Base-by-base conservation (phyloP, 208 protist species). In the Leishmania braziliensis region DNA sequence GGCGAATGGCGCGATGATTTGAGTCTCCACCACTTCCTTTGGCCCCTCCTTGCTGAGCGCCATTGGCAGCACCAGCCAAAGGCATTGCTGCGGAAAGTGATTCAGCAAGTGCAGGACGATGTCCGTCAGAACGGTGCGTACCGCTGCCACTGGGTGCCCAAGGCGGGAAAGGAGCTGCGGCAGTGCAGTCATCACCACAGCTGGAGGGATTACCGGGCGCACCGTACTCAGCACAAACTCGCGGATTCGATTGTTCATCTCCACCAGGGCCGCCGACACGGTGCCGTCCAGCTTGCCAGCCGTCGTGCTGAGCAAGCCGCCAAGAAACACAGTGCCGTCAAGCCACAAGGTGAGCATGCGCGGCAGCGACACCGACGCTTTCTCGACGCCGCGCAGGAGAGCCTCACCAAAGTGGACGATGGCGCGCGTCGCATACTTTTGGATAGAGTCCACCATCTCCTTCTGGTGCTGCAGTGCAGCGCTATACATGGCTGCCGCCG, bases 331-430 rank as follows among this genome's bases (percentile, higher is more conserved):
- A 1, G 92, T 81, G 65, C 82, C 94, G 79, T 99, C 95, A 0
- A 99, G 91, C 96, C 98, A 99, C 14, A 99, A 77, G 1, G 98
- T 99, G 14, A 99, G 85, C 86, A 99, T 90, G 65, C 98, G 93
- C 2, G 98, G 98, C 53, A 99, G 88, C 16, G 98, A 95, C 39
- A 98, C 90, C 50, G 91, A 98, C 9, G 99, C 87, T 72, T 96
- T 98, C 12, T 95, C 85, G 46, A 82, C 74, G 6, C 98, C 98
- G 43, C 90, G 83, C 46, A 88, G 69, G 9, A 99, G 85, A 29
- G 98, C 90, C 16, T 82, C 33, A 29, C 95, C 97, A 82, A 98
- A 99, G 87, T 97, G 90, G 36, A 85, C 80, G n/a, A 91, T 78
- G 58, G 89, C 80, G 62, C 20, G 60, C 1, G 83, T 33, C 1